Conservation (phyloP, 345 rosid species). For the Anastatica hierochuntica region DNA sequence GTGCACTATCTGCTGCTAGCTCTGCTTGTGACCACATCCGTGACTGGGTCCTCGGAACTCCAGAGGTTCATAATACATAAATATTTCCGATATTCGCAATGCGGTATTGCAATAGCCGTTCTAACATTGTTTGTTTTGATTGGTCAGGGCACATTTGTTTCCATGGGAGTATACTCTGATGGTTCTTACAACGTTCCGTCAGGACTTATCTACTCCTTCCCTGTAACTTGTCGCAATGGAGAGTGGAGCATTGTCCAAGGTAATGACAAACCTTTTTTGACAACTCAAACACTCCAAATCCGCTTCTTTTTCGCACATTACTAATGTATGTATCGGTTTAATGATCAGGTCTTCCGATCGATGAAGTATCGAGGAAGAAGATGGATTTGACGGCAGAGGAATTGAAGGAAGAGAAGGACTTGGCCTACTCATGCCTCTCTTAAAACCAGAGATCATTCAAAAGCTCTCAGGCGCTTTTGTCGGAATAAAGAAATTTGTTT, state of each 20-base stretch:
- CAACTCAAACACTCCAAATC: not conserved
- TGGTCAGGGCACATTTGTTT: constrained; percentile 82
- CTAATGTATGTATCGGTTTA: constrained; percentile 4
- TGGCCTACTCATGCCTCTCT: constrained; percentile 93
- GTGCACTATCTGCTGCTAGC: constrained; percentile 98
- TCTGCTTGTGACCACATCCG: constrained; percentile 98
- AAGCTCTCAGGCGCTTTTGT: constrained; percentile 13
- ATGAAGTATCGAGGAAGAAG: constrained; percentile 92
- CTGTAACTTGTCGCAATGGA: constrained; percentile 76
- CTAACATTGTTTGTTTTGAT: not conserved
- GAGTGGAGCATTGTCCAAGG: constrained; percentile 96
- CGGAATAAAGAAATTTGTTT: constrained; percentile 15
- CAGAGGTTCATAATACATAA: constrained; percentile 76
- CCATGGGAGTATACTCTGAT: constrained; percentile 98
- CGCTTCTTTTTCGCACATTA: too few relatives aligned
- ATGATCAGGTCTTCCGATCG: constrained; percentile 57
- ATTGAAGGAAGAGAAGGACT: constrained; percentile 83
- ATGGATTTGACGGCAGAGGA: constrained; percentile 85
- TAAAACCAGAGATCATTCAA: constrained; percentile 19
- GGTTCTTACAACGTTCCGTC: constrained; percentile 94
- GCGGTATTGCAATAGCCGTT: not conserved
- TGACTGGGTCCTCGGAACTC: constrained; percentile 99
- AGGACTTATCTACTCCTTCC: constrained; percentile 95
- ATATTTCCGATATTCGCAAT: too few relatives aligned
- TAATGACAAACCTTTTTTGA: constrained; percentile 18